phyloP scores from a whole-genome alignment of 805 yeast species.

The Wickerhamiella slavikovae region DNA sequence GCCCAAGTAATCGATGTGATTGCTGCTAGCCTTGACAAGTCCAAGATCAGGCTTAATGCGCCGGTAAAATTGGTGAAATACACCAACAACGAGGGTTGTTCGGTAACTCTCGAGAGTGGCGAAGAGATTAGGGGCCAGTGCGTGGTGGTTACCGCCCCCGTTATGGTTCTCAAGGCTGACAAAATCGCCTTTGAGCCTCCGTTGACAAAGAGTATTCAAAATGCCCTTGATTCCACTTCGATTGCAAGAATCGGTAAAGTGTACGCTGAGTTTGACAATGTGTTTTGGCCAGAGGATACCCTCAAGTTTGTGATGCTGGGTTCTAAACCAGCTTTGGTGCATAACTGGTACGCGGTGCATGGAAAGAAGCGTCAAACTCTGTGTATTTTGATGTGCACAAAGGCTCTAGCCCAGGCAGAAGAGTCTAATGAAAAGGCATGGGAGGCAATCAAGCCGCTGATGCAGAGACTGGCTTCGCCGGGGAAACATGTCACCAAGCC shows the following conservation, averaged over 20 bases:
- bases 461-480: constrained; percentile 10
- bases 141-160: constrained; percentile 13
- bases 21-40: constrained; percentile 6
- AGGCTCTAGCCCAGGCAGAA: constrained; percentile 37
- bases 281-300: constrained; percentile 39
- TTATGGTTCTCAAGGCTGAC: constrained; percentile 9
- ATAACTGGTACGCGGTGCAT: constrained; percentile 35
- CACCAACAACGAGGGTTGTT: constrained; percentile 9
- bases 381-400: constrained; percentile 43
- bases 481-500: constrained; percentile 17
- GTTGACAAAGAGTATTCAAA: constrained; percentile 5
- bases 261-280: constrained; percentile 38
- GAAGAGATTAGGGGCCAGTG: too few relatives aligned
- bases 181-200: constrained; percentile 9
- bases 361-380: constrained; percentile 22
- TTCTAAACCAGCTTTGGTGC: constrained; percentile 31
- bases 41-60: constrained; percentile 6
- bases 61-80: constrained; percentile 8
- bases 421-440: constrained; percentile 16
- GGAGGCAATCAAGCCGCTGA: constrained; percentile 10
- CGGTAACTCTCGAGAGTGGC: too few relatives aligned
- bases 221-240: constrained; percentile 6
- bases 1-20: constrained; percentile 6
- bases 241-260: constrained; percentile 53
- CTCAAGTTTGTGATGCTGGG: constrained; percentile 32